Conservation (phyloP, 2,329 filamentous ascomycete genomes). For the Aspergillus sp. region DNA sequence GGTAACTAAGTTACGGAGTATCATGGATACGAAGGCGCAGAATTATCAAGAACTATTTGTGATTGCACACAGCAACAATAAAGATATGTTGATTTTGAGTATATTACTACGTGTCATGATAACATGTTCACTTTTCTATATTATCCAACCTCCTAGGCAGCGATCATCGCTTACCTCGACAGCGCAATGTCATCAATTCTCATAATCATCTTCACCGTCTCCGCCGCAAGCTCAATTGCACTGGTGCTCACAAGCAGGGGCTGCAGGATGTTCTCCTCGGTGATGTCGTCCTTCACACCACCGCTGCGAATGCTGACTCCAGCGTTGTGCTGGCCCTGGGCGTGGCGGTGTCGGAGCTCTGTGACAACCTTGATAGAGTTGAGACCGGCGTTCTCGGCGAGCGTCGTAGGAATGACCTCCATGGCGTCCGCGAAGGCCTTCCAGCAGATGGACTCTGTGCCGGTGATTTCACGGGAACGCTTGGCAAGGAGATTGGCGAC, state of each 20-base stretch:
- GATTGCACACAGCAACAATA: too few relatives aligned
- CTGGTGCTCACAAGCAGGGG: constrained; percentile 95
- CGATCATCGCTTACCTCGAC: constrained; percentile 38
- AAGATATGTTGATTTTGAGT: constrained; percentile 18
- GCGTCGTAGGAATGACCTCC: constrained; percentile 93
- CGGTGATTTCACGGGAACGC: constrained; percentile 77
- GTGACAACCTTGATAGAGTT: constrained; percentile 99
- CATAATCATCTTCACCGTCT: constrained; percentile 95
- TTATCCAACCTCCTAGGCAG: constrained; percentile 7
- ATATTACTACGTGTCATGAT: constrained; percentile 26
- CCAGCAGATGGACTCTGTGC: constrained; percentile 97
- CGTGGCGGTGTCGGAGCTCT: constrained; percentile 89
- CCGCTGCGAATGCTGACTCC: constrained; percentile 98
- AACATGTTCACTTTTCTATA: constrained; percentile 19
- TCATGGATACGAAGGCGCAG: too few relatives aligned
- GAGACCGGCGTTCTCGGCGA: constrained; percentile 94
- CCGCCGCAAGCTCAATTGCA: constrained; percentile 92
- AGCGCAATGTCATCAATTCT: constrained; percentile 68
- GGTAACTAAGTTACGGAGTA: too few relatives aligned
- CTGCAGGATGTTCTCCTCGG: constrained; percentile 95
- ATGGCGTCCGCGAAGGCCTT: constrained; percentile 98
- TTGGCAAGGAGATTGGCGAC: constrained; percentile 84
- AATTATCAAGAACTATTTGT: too few relatives aligned
- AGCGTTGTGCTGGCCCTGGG: constrained; percentile 90
- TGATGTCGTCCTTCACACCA: constrained; percentile 94